Conservation (phyloP, 2,329 filamentous ascomycete species). For the Dactylellina cionopaga region DNA sequence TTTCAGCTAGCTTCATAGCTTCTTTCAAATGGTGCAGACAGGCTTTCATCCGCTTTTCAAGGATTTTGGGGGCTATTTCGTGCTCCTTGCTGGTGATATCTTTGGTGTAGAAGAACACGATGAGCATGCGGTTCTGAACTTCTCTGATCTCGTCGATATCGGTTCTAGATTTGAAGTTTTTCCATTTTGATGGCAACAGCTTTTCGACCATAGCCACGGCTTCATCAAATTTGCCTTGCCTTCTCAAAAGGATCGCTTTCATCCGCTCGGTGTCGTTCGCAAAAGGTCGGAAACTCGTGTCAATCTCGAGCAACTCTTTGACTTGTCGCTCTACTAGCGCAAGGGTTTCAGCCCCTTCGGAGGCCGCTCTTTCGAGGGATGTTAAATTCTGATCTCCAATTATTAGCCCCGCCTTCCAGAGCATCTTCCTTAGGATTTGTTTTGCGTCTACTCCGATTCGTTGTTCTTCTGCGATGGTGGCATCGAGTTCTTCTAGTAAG, state of each 20-base stretch:
- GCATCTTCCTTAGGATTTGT: conserved; percentile 20
- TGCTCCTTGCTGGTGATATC: neutral
- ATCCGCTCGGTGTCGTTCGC: conserved; percentile 4
- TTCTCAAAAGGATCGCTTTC: conserved; percentile 15
- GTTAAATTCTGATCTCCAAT: conserved; percentile 15
- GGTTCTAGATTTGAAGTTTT: conserved; percentile 5
- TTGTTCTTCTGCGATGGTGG: conserved; percentile 11
- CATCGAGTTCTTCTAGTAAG: conserved; percentile 32
- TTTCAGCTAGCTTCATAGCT: conserved; percentile 27
- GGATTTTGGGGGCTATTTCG: conserved; percentile 5
- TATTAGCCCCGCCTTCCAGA: conserved; percentile 34
- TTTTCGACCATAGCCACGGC: conserved; percentile 31
- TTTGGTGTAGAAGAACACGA: conserved; percentile 10
- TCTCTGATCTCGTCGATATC: conserved; percentile 28
- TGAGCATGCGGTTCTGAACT: conserved; percentile 23
- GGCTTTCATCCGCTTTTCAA: conserved; percentile 34
- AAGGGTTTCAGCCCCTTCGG: conserved; percentile 4
- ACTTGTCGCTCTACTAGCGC: neutral
- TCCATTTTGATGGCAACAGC: conserved; percentile 45
- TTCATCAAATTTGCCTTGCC: conserved; percentile 39
- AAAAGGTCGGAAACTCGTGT: conserved; percentile 2
- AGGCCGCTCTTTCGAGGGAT: neutral
- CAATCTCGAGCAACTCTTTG: neutral
- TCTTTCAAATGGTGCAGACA: conserved; percentile 32
- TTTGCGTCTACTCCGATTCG: neutral